Evolutionary conservation across 108 stramenopile genomes (phyloP).

Genomic region (Cyclotella choctawhatcheeana): DNA sequence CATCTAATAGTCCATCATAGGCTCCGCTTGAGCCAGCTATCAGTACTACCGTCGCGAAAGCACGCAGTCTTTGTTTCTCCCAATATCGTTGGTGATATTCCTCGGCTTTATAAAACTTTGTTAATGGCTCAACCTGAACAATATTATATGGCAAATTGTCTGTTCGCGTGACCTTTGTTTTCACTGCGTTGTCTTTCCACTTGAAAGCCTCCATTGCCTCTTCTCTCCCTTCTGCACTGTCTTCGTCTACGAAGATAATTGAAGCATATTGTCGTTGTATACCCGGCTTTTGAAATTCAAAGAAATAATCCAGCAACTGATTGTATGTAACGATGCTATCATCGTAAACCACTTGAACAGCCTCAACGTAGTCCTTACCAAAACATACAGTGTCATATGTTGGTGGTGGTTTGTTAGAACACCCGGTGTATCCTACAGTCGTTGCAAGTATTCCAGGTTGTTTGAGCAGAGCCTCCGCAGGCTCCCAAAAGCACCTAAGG

Average conservation of each 20-base stretch:
- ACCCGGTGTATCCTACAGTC: constrained; percentile 75
- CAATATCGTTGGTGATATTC: constrained; percentile 86
- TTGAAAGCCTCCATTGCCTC: constrained; percentile 22
- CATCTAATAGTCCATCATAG: constrained; percentile 14
- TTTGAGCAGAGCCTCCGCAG: constrained; percentile 67
- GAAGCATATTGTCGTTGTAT: constrained; percentile 77
- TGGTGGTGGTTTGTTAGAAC: constrained; percentile 51
- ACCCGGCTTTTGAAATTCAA: constrained; percentile 68
- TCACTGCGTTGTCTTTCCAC: constrained; percentile 27
- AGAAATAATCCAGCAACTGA: constrained; percentile 66
- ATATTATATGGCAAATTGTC: constrained; percentile 52
- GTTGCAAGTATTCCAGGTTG: constrained; percentile 69
- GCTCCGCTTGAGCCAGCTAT: constrained; percentile 47
- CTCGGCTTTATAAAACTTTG: constrained; percentile 75
- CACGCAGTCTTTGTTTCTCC: constrained; percentile 72
- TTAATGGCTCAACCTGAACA: constrained; percentile 61
- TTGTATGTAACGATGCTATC: constrained; percentile 57
- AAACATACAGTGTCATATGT: constrained; percentile 69
- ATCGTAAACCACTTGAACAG: constrained; percentile 61
- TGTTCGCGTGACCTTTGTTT: constrained; percentile 8
- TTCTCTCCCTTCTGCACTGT: constrained; percentile 45
- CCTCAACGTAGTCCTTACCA: constrained; percentile 50
- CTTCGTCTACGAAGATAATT: constrained; percentile 68
- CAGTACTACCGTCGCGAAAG: constrained; percentile 44
- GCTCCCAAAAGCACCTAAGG: constrained; percentile 79